Conservation (phyloP, 345 rosid genomes). For the Fremontodendron californicum region DNA sequence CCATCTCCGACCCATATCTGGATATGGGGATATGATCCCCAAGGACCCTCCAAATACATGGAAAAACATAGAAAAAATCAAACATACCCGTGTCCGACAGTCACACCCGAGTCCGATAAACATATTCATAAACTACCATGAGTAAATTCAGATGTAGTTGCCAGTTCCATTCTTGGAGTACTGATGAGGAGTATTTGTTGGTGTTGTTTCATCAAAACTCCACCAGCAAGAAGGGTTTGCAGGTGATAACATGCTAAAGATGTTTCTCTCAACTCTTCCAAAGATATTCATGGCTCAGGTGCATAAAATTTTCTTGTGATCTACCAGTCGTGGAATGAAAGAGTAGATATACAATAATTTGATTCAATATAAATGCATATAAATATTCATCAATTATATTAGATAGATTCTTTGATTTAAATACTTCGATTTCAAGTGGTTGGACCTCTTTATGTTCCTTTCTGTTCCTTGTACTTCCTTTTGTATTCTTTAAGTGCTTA, state of each 20-base stretch:
- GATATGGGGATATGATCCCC: too few relatives aligned
- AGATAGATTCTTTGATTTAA: background rate
- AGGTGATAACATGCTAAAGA: background rate
- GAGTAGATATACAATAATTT: background rate
- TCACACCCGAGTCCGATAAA: too few relatives aligned
- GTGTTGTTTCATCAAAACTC: background rate
- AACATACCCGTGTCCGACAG: conserved; percentile 2
- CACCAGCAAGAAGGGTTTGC: background rate
- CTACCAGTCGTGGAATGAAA: background rate
- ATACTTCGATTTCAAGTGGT: background rate
- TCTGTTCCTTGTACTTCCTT: background rate
- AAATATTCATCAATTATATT: background rate
- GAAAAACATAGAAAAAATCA: too few relatives aligned
- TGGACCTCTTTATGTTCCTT: background rate
- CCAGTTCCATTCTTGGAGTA: background rate
- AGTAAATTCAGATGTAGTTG: conserved; percentile 9
- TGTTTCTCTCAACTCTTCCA: conserved; percentile 5
- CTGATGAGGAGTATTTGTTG: background rate
- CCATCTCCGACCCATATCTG: too few relatives aligned
- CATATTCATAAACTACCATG: too few relatives aligned
- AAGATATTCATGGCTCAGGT: background rate
- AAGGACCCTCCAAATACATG: too few relatives aligned
- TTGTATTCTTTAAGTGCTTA: background rate
- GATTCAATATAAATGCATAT: too few relatives aligned
- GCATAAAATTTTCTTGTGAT: background rate